A percentile compares a stretch with the other conserved stretches of the same genome.
Conservation (phyloP, 768 basidiomycete species). For the Peribolospora kevripleyi region DNA sequence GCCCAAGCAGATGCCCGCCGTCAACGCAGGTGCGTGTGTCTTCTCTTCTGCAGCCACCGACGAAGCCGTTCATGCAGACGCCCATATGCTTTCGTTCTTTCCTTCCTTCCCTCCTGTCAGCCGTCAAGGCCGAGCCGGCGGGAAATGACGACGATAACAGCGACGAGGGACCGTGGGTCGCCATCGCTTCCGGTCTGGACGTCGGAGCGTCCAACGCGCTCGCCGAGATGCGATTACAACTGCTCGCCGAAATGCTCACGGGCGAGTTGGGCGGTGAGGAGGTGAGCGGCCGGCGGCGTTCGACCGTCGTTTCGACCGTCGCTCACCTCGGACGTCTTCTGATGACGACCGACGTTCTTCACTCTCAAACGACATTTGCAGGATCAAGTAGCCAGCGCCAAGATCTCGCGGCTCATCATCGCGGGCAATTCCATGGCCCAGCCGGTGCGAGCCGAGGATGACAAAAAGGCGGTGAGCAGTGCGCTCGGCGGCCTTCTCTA, state of each 20-base stretch:
- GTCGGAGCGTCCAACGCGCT: slow-evolving; percentile 32
- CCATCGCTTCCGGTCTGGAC: slow-evolving; percentile 59
- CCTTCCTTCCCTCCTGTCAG: neutral
- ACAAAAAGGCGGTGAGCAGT: slow-evolving; percentile 5
- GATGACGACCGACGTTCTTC: neutral
- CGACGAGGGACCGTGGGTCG: slow-evolving; percentile 61
- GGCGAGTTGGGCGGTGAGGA: slow-evolving; percentile 53
- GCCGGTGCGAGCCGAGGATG: slow-evolving; percentile 23
- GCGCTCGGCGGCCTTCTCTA: neutral
- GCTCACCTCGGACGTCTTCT: neutral
- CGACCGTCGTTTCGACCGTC: neutral
- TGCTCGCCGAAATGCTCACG: slow-evolving; percentile 70
- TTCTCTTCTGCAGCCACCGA: too few relatives aligned
- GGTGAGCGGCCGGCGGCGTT: slow-evolving; percentile 12
- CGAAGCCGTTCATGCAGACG: too few relatives aligned
- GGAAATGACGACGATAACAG: slow-evolving; percentile 34
- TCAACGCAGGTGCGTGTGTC: slow-evolving; percentile 12
- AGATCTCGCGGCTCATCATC: slow-evolving; percentile 62
- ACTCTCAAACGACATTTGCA: slow-evolving; percentile 1
- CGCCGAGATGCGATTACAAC: slow-evolving; percentile 40
- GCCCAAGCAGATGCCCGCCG: slow-evolving; percentile 32
- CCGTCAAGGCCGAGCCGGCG: neutral
- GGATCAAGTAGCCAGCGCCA: slow-evolving; percentile 39
- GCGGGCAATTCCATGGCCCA: slow-evolving; percentile 63
- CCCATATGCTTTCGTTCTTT: too few relatives aligned